These are phyloP conservation scores for Quercus engelmannii DNA, from an alignment of 306 rosid species.

Conservation along the genomic window DNA sequence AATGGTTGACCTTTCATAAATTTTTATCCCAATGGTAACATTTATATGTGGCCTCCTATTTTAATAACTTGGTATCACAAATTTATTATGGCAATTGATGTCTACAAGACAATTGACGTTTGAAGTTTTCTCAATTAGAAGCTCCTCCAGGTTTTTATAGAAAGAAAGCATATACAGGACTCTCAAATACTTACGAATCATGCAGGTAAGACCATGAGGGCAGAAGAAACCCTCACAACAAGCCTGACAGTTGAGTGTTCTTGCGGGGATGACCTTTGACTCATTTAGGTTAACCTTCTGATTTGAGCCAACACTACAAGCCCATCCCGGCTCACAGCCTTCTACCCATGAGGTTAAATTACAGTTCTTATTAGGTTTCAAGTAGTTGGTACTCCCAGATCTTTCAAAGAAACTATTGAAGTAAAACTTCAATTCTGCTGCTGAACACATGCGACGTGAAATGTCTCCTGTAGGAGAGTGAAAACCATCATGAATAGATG, in stretches of 20 bases:
- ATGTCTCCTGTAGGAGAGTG: constrained; percentile 65
- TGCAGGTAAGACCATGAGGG: constrained; percentile 94
- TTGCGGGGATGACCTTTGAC: constrained; percentile 64
- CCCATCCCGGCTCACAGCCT: constrained; percentile 99
- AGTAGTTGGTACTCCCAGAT: constrained; percentile 46
- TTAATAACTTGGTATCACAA: not conserved
- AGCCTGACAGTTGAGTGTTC: constrained; percentile 70
- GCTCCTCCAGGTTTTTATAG: constrained; percentile 6
- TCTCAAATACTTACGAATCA: constrained; percentile 76
- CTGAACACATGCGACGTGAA: constrained; percentile 69
- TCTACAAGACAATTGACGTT: not conserved
- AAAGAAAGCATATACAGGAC: not conserved
- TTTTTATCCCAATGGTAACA: not conserved
- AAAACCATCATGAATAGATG: constrained; percentile 14
- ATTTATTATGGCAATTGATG: not conserved
- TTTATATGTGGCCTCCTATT: not conserved
- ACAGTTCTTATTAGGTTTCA: constrained; percentile 84
- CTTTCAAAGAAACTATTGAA: constrained; percentile 53
- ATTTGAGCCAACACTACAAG: constrained; percentile 54
- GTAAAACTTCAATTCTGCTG: constrained; percentile 76
- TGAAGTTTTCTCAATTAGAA: constrained; percentile 12
- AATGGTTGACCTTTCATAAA: not conserved
- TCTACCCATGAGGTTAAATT: constrained; percentile 88
- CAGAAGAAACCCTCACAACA: constrained; percentile 97
- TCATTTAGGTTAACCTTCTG: constrained; percentile 57